Base-by-base conservation (phyloP, 371 early-diverging fungal genomes). In the Apophysomyces elegans region DNA sequence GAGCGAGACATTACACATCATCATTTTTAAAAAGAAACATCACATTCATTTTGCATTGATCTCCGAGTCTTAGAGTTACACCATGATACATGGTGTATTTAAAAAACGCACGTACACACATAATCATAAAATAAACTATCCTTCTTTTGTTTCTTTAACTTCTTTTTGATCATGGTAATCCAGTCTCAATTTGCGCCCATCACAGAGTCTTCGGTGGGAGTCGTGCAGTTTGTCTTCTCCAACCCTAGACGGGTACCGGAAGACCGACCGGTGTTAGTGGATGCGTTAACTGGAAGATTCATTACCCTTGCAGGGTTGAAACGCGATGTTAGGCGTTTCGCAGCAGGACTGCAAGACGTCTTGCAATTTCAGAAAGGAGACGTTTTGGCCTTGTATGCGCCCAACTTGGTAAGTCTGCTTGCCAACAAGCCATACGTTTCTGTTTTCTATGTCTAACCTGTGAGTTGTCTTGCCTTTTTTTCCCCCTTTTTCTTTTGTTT, bases 151-250 rank as follows among this genome's bases (percentile, higher is more conserved):
- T 50, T 50, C 54, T 50, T 11, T 21, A 5, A 21, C 54, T 50
- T 50, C 54, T 16, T 50, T 50, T 21, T 21, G 9, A n/a, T 26
- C 32, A 72, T 72, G 72, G 60, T 68, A 12, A 65, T 72, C 39
- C 46, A 61, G 3, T 68, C 72, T 1, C 11, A 16, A 5, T 64
- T 43, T 18, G 44, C 62, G 8, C 59, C 65, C 18, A 38, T 67
- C 18, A 37, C 66, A 47, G 61, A 62, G 37, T 68, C 72, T 3
- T 32, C 61, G 44, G 60, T 47, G n/a, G 62, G 62, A 38, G 45
- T 68, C 35, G 39, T 72, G 21, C 65, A 72, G 11, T 67, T 72
- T 41, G 12, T 72, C 18, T 72, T 72, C 37, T 38, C 47, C 14
- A 67, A 72, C 38, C 64, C 39, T 16, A 57, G 47, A 45, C 44